phyloP scores from a whole-genome alignment of 495 filamentous ascomycete species.

The Xylaria longipes region DNA sequence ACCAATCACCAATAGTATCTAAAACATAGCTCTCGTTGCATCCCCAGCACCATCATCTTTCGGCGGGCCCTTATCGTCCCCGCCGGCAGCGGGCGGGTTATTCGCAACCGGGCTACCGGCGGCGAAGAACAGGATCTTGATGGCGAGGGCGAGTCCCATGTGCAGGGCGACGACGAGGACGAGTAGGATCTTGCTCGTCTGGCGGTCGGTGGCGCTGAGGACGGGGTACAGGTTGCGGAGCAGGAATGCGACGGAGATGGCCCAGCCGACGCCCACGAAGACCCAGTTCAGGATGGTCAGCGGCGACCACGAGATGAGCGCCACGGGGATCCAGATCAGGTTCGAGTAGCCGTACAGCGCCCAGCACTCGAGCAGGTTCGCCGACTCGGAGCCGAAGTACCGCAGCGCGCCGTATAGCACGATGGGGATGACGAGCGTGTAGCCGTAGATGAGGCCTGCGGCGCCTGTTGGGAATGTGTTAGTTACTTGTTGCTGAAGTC shows the following conservation, averaged over 20 bases:
- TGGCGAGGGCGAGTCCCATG: constrained; percentile 85
- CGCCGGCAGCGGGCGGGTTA: constrained; percentile 23
- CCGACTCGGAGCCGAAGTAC: constrained; percentile 90
- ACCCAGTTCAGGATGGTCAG: constrained; percentile 87
- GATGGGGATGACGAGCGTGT: constrained; percentile 83
- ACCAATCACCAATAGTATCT: not conserved
- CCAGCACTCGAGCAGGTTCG: constrained; percentile 91
- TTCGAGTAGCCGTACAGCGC: constrained; percentile 94
- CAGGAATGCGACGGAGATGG: constrained; percentile 82
- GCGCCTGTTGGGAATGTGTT: constrained; percentile 61
- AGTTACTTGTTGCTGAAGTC: not conserved
- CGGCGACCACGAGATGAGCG: constrained; percentile 86
- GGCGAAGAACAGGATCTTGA: constrained; percentile 97
- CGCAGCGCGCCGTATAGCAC: constrained; percentile 86
- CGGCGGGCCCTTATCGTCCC: not conserved
- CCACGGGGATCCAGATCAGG: constrained; percentile 95
- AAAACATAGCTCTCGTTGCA: constrained; percentile 37
- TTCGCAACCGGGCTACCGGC: constrained; percentile 70
- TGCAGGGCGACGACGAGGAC: constrained; percentile 84
- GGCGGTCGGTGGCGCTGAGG: constrained; percentile 86
- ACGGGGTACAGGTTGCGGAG: constrained; percentile 93
- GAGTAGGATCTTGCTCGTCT: constrained; percentile 87
- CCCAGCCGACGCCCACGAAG: constrained; percentile 91
- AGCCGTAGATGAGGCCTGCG: constrained; percentile 91
- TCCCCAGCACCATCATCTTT: constrained; percentile 22